Base-by-base conservation (phyloP, 2,329 filamentous ascomycete genomes). In the Alternaria viburni region DNA sequence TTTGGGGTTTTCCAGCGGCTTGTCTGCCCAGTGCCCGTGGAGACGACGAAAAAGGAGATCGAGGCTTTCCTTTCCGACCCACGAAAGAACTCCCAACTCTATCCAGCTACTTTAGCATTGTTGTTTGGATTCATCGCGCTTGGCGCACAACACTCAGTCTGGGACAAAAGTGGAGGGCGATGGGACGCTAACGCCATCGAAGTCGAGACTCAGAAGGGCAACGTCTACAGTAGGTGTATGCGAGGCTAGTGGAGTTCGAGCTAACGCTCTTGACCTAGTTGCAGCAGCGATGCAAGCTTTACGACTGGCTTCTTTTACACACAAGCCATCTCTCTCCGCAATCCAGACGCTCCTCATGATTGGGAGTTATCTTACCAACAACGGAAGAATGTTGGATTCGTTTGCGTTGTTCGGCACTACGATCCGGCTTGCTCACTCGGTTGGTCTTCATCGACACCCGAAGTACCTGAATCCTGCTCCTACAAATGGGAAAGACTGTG, bases 241-340 rank as follows among this genome's bases (percentile, higher is more conserved):
- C 10, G 19, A 13, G 8, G 12, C 4, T 32, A 6, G 2, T 7
- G 12, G 4, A 8, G 10, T 7, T 36, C 25, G 1, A 21, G 54
- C 57, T 69, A 26, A 69, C 54, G 21, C 57, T 8, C 25, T 21
- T n/a, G 30, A 4, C 32, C 52, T 6, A 85, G 83, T 85, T 47
- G 81, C 83, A 19, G 83, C 83, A 23, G 78, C 83, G 7, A 84
- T 85, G 82, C 83, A 85, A 70, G 82, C 82, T n/a, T 73, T 86
- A 17, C 81, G 83, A 6, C 72, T 83, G 52, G 79, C 81, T 10
- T 83, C 83, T 0, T 86, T 83, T 70, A 81, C 83, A 79, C 83
- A 81, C 64, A 81, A 80, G 30, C 83, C 84, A 1, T 84, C 82
- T 3, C 71, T 85, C 1, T 74, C 83, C 3, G 78, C 76, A 6